phyloP scores from a whole-genome alignment of 2,329 filamentous ascomycete genomes.

The Orbilia oligospora region DNA sequence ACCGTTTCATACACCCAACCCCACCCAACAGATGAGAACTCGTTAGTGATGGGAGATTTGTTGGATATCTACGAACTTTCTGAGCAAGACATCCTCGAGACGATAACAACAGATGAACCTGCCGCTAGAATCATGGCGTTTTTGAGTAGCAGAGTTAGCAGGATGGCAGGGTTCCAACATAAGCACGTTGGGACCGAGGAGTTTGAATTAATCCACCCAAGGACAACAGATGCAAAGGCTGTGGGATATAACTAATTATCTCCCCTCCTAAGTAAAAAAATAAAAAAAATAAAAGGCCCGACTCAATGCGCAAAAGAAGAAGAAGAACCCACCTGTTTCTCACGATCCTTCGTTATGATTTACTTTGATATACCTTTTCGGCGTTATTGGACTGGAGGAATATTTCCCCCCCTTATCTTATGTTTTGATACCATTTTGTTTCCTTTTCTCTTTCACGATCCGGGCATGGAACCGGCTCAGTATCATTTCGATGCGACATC shows the following conservation, averaged over 20 bases:
- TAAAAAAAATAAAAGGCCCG: conserved; percentile 1
- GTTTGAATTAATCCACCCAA: conserved; percentile 38
- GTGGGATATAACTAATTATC: conserved; percentile 22
- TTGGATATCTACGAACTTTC: conserved; percentile 58
- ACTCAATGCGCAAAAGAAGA: too few relatives aligned
- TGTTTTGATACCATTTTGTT: conserved; percentile 47
- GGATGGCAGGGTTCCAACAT: conserved; percentile 54
- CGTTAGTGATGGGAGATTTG: conserved; percentile 46
- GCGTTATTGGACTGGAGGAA: conserved; percentile 36
- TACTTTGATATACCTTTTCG: conserved; percentile 30
- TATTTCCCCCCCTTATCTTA: conserved; percentile 8
- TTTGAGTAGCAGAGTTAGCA: conserved; percentile 51
- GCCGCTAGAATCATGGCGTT: conserved; percentile 40
- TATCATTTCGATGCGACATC: conserved; percentile 21
- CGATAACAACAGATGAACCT: conserved; percentile 41
- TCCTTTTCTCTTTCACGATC: conserved; percentile 7
- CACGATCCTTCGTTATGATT: conserved; percentile 28
- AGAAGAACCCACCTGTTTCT: not conserved
- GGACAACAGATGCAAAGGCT: conserved; percentile 39
- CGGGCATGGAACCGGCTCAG: conserved; percentile 28
- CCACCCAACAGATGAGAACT: conserved; percentile 31
- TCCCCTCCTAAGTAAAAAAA: not conserved
- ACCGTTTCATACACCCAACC: conserved; percentile 44
- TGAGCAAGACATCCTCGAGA: conserved; percentile 53
- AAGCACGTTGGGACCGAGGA: conserved; percentile 57